phyloP scores from a whole-genome alignment of 2,329 filamentous ascomycete genomes.

The Hypoxylon sp. region DNA sequence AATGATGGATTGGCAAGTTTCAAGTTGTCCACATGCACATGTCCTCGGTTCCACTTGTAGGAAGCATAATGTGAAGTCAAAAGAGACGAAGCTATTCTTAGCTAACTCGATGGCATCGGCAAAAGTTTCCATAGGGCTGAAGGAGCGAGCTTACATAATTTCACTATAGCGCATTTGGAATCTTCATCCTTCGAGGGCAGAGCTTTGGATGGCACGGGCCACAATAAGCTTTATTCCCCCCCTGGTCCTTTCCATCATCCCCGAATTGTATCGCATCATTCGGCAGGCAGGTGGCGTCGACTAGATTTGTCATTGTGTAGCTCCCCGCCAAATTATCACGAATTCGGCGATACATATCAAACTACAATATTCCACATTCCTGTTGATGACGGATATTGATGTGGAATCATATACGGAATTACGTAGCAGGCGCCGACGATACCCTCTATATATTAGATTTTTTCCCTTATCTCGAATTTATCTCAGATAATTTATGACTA shows the following conservation, averaged over 20 bases:
- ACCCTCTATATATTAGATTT: not conserved
- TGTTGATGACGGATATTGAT: not conserved
- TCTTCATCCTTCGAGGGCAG: slow-evolving; percentile 2
- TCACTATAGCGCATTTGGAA: slow-evolving; percentile 29
- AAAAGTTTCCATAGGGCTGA: slow-evolving; percentile 33
- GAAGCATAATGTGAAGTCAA: slow-evolving; percentile 1
- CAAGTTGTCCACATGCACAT: too few relatives aligned
- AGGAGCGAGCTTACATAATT: slow-evolving; percentile 26
- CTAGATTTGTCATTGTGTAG: slow-evolving; percentile 39
- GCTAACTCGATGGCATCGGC: slow-evolving; percentile 9
- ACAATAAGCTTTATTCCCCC: slow-evolving; percentile 1
- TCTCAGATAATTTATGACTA: slow-evolving; percentile 11
- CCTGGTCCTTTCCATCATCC: slow-evolving; percentile 2
- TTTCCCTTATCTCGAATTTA: not conserved
- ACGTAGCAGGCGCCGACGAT: not conserved
- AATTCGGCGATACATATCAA: slow-evolving; percentile 7
- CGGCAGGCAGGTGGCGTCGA: slow-evolving; percentile 34
- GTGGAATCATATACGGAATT: slow-evolving; percentile 30
- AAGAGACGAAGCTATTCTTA: not conserved
- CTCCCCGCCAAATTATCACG: slow-evolving; percentile 30
- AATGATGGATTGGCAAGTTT: not conserved
- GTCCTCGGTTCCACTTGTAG: not conserved
- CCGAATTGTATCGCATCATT: slow-evolving; percentile 39
- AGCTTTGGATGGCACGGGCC: slow-evolving; percentile 34
- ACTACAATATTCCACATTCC: slow-evolving; percentile 2